These are phyloP conservation scores for Trypanosoma theileri DNA, from an alignment of 208 protist genomes.

Conservation along the genomic window DNA sequence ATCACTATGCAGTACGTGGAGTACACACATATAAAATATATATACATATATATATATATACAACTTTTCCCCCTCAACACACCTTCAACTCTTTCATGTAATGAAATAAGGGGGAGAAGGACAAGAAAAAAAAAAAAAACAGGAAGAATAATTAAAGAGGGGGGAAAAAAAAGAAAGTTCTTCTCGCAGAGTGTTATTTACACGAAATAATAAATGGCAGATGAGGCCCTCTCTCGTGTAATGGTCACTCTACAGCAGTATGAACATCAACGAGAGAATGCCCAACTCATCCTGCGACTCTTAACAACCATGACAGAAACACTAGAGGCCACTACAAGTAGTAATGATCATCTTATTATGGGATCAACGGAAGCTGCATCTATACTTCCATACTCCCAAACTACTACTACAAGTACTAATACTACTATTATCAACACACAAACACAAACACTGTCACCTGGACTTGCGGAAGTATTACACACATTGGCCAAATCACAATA, in stretches of 20 bases:
- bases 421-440: background rate
- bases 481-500: conserved; percentile 6
- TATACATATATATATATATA: no score
- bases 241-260: conserved; percentile 3
- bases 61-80: no score
- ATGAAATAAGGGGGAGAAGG: no score
- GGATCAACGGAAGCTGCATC: background rate
- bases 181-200: no score
- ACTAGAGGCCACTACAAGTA: conserved; percentile 20
- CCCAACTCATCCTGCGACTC: conserved; percentile 2
- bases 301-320: conserved; percentile 17
- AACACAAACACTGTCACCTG: background rate
- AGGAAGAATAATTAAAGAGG: no score
- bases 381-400: background rate
- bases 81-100: no score
- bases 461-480: conserved; percentile 3
- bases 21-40: no score
- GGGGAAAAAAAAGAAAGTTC: no score
- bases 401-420: background rate
- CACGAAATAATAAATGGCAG: background rate
- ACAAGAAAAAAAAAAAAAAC: no score
- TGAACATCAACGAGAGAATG: conserved; percentile 8
- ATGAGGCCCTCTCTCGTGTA: conserved; percentile 13
- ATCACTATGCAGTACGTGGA: no score
- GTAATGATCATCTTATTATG: no score